phyloP scores from a whole-genome alignment of 2,329 filamentous ascomycete species.

The Aschersonia sp. region DNA sequence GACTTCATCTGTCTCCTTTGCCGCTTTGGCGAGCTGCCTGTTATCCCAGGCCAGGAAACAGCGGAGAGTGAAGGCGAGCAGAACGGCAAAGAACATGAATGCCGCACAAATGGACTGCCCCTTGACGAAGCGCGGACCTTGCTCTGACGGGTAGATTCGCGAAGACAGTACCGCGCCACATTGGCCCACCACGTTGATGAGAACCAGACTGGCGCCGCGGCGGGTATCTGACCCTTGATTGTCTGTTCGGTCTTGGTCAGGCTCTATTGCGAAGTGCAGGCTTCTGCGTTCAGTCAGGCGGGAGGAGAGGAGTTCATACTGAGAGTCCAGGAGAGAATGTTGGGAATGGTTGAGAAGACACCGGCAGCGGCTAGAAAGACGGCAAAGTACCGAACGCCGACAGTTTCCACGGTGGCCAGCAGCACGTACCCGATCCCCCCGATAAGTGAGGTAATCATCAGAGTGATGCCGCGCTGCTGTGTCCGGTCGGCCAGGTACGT shows the following conservation, averaged over 20 bases:
- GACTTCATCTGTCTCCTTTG: constrained; percentile 1
- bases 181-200: constrained; percentile 65
- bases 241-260: constrained; percentile 36
- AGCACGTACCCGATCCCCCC: constrained; percentile 16
- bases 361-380: constrained; percentile 21
- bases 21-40: constrained; percentile 4
- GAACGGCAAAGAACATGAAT: constrained; percentile 9
- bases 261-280: neutral
- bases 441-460: constrained; percentile 12
- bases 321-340: constrained; percentile 8
- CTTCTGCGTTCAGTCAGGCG: neutral
- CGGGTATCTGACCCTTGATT: constrained; percentile 54
- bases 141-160: constrained; percentile 38
- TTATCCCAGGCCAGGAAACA: constrained; percentile 7
- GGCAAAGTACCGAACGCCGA: constrained; percentile 19
- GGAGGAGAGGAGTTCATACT: constrained; percentile 3
- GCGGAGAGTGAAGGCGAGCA: constrained; percentile 6
- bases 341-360: constrained; percentile 14
- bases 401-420: constrained; percentile 9
- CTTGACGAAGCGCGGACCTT: constrained; percentile 37
- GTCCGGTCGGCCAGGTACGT: constrained; percentile 20
- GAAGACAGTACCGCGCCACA: constrained; percentile 53
- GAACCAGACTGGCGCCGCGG: constrained; percentile 57
- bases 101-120: constrained; percentile 9
- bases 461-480: constrained; percentile 17